Conservation (phyloP, 768 basidiomycete species). For the Chalciporus piperatus region DNA sequence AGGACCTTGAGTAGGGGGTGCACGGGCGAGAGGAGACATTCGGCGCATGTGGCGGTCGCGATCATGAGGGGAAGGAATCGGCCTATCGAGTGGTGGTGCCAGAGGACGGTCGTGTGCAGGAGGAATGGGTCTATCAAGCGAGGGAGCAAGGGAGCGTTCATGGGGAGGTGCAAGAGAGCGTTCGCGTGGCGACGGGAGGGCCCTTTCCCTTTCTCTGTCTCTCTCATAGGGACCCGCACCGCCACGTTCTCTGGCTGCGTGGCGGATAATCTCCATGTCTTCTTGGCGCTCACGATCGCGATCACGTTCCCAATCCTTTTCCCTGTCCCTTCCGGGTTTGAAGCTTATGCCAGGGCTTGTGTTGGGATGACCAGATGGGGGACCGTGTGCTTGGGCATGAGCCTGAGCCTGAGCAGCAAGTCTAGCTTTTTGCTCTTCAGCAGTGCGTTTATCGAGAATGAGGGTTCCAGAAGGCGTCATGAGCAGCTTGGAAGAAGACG, state of each 20-base stretch:
- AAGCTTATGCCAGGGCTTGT: slow-evolving; percentile 22
- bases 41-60: slow-evolving; percentile 24
- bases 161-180: slow-evolving; percentile 23
- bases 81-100: slow-evolving; percentile 22
- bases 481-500: slow-evolving; percentile 24
- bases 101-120: slow-evolving; percentile 19
- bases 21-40: slow-evolving; percentile 25
- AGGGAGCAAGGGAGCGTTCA: slow-evolving; percentile 18
- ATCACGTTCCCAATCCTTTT: slow-evolving; percentile 29
- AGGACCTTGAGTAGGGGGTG: slow-evolving; percentile 17
- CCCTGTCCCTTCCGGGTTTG: slow-evolving; percentile 25
- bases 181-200: slow-evolving; percentile 26
- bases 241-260: slow-evolving; percentile 24
- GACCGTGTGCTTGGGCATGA: slow-evolving; percentile 13
- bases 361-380: slow-evolving; percentile 17
- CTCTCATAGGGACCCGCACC: slow-evolving; percentile 21
- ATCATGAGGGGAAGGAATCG: slow-evolving; percentile 24
- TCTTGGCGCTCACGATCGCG: slow-evolving; percentile 28
- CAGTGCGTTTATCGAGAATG: slow-evolving; percentile 31
- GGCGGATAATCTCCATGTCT: slow-evolving; percentile 27
- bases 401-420: slow-evolving; percentile 11
- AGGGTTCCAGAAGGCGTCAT: slow-evolving; percentile 25
- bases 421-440: slow-evolving; percentile 29
- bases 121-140: slow-evolving; percentile 23
- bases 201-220: slow-evolving; percentile 27